These are phyloP conservation scores for maize (Zea mays) DNA, from an alignment of 176 grass and related monocot genomes.

Conservation along the genomic window Zm-B73-REFERENCE-NAM-5.0 NC_050099.1:159160001-159160500, in stretches of 20 bases:
- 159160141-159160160: background rate
- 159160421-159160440: background rate
- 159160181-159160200: background rate
- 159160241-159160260: background rate
- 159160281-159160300: slow-evolving; percentile 17
- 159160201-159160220: background rate
- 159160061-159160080: no score
- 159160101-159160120: no score
- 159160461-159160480: background rate
- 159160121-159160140: background rate
- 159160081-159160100: no score
- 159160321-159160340: background rate
- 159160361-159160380: background rate
- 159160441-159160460: background rate
- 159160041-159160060: background rate
- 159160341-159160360: background rate
- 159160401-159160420: background rate
- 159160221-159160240: background rate
- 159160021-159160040: background rate
- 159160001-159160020: background rate
- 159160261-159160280: background rate
- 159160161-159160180: background rate
- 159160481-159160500: background rate
- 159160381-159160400: background rate
- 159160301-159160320: background rate